Base-by-base conservation (phyloP, 169 alveolate genomes). In the Plasmodium malariae region DNA sequence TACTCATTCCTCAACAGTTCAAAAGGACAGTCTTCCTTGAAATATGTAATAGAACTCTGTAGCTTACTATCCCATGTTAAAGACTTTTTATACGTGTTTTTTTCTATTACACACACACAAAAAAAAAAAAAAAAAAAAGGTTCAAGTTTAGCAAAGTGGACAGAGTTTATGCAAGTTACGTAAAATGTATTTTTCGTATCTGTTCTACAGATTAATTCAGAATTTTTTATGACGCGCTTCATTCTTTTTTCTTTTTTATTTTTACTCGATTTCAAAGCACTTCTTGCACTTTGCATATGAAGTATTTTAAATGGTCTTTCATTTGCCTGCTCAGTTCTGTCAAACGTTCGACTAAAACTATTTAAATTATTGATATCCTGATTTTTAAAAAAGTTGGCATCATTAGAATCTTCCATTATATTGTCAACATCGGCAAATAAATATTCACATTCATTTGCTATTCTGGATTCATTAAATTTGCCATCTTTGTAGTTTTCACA, bases 51-150 rank as follows among this genome's bases (percentile, higher is more conserved):
- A 3, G 91, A 67, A 48, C 91, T 65, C 32, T 83, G 91, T 12
- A 83, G 57, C 17, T 83, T 83, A 72, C 85, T 83, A 55, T 83
- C 83, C 91, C 91, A 83, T 57, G 91, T 83, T 83, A 83, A 48
- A 43, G 91, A 83, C 40, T 83, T 83, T 45, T 83, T 83, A 54
- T 67, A 83, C 17, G 80, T 83, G 30, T 36, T 83, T 55, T 67
- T 65, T 5, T 65, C 91, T 83, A 60, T 48, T 45, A n/a, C n/a
- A n/a, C n/a, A n/a, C n/a, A n/a, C n/a, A n/a, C n/a, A 37, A 57
- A 63, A 24, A 40, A 26, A 45, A 32, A 30, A n/a, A n/a, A 40
- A 30, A 30, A 78, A 45, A 65, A 63, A 62, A 65, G 30, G 1
- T 1, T 19, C 68, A 57, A 59, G 43, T 7, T 24, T 4, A 19